Evolutionary conservation across 495 filamentous ascomycete species (phyloP), one percentile per base, ranked within the genome.

Genomic region (Penicillium desertorum): DNA sequence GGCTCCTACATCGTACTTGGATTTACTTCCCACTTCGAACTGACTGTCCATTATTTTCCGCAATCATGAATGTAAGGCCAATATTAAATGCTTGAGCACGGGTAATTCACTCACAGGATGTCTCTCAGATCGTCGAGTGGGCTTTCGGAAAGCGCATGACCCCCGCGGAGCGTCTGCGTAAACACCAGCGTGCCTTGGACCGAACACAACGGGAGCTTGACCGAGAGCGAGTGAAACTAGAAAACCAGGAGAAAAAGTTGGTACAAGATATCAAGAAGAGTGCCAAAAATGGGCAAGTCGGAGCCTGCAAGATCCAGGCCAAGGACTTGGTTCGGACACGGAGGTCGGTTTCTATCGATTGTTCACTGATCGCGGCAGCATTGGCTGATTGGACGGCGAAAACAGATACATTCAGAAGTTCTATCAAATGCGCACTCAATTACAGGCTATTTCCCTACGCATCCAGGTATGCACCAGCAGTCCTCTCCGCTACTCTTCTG

Each of bases 141-240:
- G 94, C 94, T 30, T 97, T 98, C 72, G 93, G 93, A 60, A 96
- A 95, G 82, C 92, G 93, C 72, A 95, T 98, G 85, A 98, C 93
- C 71, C 93, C 94, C 8, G 90, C 90, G 14, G 92, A 98, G 81
- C 89, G 94, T 65, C 82, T 98, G 69, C 88, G 94, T 73, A 98
- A 97, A 72, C 96, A 98, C 72, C 93, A 97, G 74, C 82, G 95
- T 61, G 90, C 95, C 52, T 86, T 98, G 51, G 93, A 98, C 75
- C 95, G 96, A 73, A 96, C 94, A 9, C 93, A 97, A 65, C 87
- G 94, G 52, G 94, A 98, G 76, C 81, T 98, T 19, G 95, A 98
- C 63, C 86, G 95, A 45, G 92, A 96, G 70, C 84, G 93, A 42
- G 83, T 89, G 43, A 98, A 98, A 77, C 82, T 98, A 7, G 95